Base-by-base conservation (phyloP, 1,284 basidiomycete species). In the Phylloboletellus chloephorus region DNA sequence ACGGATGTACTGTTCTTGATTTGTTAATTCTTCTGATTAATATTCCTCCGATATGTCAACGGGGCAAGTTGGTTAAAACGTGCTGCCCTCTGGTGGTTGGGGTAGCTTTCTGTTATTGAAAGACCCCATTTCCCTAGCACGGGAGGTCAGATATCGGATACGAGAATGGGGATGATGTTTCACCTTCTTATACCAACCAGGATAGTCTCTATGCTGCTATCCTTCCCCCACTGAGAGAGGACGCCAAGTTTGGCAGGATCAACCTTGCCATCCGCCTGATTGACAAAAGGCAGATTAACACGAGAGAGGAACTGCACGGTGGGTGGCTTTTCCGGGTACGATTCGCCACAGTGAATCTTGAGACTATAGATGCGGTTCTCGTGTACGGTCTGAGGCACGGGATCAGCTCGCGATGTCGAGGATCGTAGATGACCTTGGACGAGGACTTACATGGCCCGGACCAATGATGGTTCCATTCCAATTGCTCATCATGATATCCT, bases 391-490 rank as follows among this genome's bases (percentile, higher is more conserved):
- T 93, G 56, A 11, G 11, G 25, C 24, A 28, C 43, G 19, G 28
- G 46, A 61, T 64, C 41, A 60, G 43, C 20, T 12, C 20, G 42
- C 49, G 52, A 55, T 47, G 46, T 44, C 42, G 44, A 44, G 38
- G 41, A 50, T 48, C 52, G 45, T 16, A 20, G 21, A n/a, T 20
- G 13, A n/a, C 20, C 1, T 19, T 35, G 11, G 5, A 20, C 4
- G 23, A 36, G 17, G 17, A 47, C 86, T 54, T 63, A 91, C 89
- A 71, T 98, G 94, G 43, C 93, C 93, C 23, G 96, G 95, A 7
- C 95, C 96, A 50, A 98, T 91, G 69, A 98, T 95, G 9, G 96
- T 98, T 29, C 94, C 95, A 61, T 96, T 98, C 95, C 95, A 98
- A 62, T 93, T 78, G 67, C 82, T 88, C 95, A 98, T 98, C 69